Conservation (phyloP, 805 yeast species). For the Ogataea glucozyma region DNA sequence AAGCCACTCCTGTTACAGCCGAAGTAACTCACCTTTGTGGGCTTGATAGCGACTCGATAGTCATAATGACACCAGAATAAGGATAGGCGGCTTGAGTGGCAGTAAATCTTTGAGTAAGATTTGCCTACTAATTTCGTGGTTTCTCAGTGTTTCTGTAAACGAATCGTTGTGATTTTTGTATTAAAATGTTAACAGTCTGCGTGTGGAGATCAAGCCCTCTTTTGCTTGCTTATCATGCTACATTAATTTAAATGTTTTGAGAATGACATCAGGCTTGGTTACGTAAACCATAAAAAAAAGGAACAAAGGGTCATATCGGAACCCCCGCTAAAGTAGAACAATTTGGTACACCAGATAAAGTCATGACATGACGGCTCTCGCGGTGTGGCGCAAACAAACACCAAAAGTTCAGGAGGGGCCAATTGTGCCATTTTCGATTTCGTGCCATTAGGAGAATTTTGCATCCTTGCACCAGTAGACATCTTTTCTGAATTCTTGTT, state of each 20-base stretch:
- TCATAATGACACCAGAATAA: constrained; percentile 7
- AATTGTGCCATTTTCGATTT: no score
- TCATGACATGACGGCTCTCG: neutral
- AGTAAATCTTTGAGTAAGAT: no score
- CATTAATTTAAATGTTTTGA: neutral
- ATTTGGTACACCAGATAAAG: neutral
- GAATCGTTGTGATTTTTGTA: neutral
- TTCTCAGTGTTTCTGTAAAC: neutral
- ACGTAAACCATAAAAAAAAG: constrained; percentile 4
- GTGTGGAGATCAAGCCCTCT: neutral
- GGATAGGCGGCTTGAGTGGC: no score
- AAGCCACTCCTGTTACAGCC: neutral
- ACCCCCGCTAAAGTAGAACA: neutral
- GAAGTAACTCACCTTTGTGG: constrained; percentile 15
- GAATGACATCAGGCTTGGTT: constrained; percentile 7
- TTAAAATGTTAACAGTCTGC: no score
- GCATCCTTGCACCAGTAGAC: neutral
- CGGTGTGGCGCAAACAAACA: neutral
- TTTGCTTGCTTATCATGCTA: constrained; percentile 2
- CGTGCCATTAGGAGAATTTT: no score
- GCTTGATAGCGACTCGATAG: constrained; percentile 17
- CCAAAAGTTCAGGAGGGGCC: no score
- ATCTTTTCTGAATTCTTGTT: no score
- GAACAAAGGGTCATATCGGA: constrained; percentile 5
- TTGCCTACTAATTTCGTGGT: no score